A percentile compares a stretch with the other conserved stretches of the same genome.
Conservation (phyloP, 345 rosid species). For the Lepidium sativum region DNA sequence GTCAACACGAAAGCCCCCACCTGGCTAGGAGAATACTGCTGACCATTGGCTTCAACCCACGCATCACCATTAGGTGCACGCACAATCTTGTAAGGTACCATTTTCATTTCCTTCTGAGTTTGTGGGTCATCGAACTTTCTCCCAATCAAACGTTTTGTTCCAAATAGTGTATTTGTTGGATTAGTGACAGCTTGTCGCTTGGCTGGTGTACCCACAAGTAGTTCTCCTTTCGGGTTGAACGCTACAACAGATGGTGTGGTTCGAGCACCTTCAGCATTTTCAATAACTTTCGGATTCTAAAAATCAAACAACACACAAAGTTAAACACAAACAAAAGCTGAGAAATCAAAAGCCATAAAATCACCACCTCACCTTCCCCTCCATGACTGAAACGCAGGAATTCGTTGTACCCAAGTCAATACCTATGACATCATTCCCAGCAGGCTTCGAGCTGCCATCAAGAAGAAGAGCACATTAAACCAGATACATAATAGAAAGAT, state of each 20-base stretch:
- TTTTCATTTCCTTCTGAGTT: slow-evolving; percentile 75
- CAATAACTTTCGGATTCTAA: slow-evolving; percentile 82
- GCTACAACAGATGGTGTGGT: slow-evolving; percentile 93
- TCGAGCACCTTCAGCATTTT: slow-evolving; percentile 85
- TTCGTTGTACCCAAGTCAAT: slow-evolving; percentile 97
- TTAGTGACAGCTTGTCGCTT: slow-evolving; percentile 91
- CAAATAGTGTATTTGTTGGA: slow-evolving; percentile 68
- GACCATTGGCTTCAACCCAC: slow-evolving; percentile 82
- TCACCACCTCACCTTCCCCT: slow-evolving; percentile 63
- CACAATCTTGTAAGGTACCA: slow-evolving; percentile 87
- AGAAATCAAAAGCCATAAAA: not conserved
- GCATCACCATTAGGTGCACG: slow-evolving; percentile 92
- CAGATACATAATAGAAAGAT: not conserved
- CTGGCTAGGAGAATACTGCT: slow-evolving; percentile 85
- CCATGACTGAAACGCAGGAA: slow-evolving; percentile 98
- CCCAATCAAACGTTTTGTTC: slow-evolving; percentile 81
- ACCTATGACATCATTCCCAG: slow-evolving; percentile 83
- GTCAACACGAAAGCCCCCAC: slow-evolving; percentile 74
- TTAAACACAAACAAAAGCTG: not conserved
- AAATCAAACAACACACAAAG: not conserved
- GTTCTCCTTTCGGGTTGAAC: slow-evolving; percentile 63
- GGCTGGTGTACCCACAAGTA: slow-evolving; percentile 88
- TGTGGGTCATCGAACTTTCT: slow-evolving; percentile 71
- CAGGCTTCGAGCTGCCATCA: slow-evolving; percentile 60
- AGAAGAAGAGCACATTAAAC: not conserved